These are phyloP conservation scores for Artemisia tridentata DNA, from an alignment of 129 eudicot species.

Conservation along the genomic window DNA sequence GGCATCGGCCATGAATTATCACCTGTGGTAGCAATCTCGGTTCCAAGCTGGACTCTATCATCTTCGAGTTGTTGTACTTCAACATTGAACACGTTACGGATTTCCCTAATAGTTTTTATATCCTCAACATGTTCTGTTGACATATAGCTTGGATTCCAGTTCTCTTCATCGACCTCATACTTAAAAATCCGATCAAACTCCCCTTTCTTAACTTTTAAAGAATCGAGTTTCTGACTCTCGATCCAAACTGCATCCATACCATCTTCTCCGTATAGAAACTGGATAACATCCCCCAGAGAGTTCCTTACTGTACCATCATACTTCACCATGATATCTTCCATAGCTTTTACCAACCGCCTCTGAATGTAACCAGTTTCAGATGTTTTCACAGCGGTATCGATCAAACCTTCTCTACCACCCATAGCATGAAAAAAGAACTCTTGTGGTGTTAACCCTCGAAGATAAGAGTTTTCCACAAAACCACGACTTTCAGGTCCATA, in stretches of 20 bases:
- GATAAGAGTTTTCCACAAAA: slow-evolving; percentile 90
- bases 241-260: slow-evolving; percentile 99
- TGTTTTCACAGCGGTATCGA: slow-evolving; percentile 96
- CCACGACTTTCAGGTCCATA: slow-evolving; percentile 98
- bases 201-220: slow-evolving; percentile 64
- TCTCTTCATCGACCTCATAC: slow-evolving; percentile 69
- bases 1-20: slow-evolving; percentile 97
- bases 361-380: slow-evolving; percentile 97
- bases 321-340: slow-evolving; percentile 99
- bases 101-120: slow-evolving; percentile 70
- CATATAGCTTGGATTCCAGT: slow-evolving; percentile 91
- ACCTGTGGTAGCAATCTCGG: slow-evolving; percentile 88
- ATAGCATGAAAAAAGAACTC: slow-evolving; percentile 97
- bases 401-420: slow-evolving; percentile 99
- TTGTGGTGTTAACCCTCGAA: slow-evolving; percentile 91
- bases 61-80: slow-evolving; percentile 91
- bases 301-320: slow-evolving; percentile 96
- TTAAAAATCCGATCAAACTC: slow-evolving; percentile 57
- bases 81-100: slow-evolving; percentile 88
- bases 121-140: slow-evolving; percentile 73
- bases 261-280: slow-evolving; percentile 94
- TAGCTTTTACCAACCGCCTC: slow-evolving; percentile 87
- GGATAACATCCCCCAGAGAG: slow-evolving; percentile 90
- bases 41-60: slow-evolving; percentile 73
- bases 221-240: slow-evolving; percentile 82